Percentiles rank a stretch among this genome's conserved stretches.
These are phyloP conservation scores for Alternaria solani DNA, from an alignment of 2,329 filamentous ascomycete species.

Conservation along the genomic window DNA sequence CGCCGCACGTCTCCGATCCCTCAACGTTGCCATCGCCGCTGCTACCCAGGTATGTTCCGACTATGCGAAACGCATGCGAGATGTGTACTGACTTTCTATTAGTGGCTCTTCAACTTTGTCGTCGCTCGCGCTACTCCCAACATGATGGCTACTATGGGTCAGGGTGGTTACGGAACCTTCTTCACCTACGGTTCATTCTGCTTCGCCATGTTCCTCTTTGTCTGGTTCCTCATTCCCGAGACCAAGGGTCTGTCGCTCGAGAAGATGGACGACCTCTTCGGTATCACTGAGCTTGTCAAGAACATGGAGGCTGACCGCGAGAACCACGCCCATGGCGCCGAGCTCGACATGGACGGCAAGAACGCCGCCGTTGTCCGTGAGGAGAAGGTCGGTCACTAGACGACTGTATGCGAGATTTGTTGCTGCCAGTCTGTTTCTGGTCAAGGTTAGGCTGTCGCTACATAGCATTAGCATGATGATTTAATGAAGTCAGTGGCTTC, in stretches of 20 bases:
- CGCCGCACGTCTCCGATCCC: constrained; percentile 62
- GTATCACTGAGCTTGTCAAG: constrained; percentile 61
- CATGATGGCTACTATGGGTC: constrained; percentile 68
- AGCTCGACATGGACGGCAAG: constrained; percentile 44
- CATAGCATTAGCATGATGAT: constrained; percentile 6
- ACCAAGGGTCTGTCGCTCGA: constrained; percentile 72
- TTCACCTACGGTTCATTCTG: constrained; percentile 74
- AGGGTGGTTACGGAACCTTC: constrained; percentile 66
- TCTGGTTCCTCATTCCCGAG: constrained; percentile 75
- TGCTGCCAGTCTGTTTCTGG: background rate
- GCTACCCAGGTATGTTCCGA: constrained; percentile 42
- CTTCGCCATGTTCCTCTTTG: constrained; percentile 70
- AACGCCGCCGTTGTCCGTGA: constrained; percentile 26
- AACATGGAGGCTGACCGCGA: constrained; percentile 46
- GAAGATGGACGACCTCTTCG: constrained; percentile 73
- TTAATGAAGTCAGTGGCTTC: constrained; percentile 28
- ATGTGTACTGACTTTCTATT: constrained; percentile 31
- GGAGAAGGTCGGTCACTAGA: constrained; percentile 35
- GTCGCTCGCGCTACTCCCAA: constrained; percentile 72
- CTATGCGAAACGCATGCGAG: background rate
- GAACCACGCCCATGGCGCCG: constrained; percentile 27
- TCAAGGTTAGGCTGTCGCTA: background rate
- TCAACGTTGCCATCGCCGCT: constrained; percentile 73
- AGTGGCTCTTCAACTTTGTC: constrained; percentile 79
- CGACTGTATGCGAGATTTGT: background rate